A percentile compares a stretch with the other conserved stretches of the same genome.
These are phyloP conservation scores for Lecanicillium sp. DNA, from an alignment of 2,329 filamentous ascomycete species.

Conservation along the genomic window DNA sequence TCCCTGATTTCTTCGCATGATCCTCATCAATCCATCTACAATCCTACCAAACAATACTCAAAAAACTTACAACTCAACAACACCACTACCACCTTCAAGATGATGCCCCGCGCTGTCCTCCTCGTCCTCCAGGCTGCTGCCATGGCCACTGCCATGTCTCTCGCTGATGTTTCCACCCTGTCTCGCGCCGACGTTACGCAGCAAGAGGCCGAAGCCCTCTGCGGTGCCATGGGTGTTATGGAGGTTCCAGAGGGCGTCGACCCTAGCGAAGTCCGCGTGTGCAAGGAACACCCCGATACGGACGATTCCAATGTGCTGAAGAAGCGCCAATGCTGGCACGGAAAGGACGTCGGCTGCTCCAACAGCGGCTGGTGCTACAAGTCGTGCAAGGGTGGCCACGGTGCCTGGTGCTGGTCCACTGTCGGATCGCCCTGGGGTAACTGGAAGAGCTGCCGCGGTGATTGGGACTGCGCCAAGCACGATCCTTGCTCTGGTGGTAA, in stretches of 20 bases:
- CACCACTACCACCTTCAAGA: too few species aligned
- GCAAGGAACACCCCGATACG: not conserved
- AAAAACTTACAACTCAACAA: too few species aligned
- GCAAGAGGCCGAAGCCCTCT: not conserved
- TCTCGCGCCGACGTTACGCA: not conserved
- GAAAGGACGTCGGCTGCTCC: not conserved
- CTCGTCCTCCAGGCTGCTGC: not conserved
- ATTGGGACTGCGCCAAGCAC: not conserved
- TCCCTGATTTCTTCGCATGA: too few species aligned
- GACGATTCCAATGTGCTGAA: not conserved
- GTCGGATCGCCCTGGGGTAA: not conserved
- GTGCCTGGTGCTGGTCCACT: constrained; percentile 4
- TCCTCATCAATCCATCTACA: too few species aligned
- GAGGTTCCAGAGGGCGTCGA: not conserved
- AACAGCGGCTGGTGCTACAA: not conserved
- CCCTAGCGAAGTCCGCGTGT: not conserved
- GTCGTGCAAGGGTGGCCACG: not conserved
- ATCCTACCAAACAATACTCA: too few species aligned
- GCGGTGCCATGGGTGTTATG: constrained; percentile 3
- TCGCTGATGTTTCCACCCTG: not conserved
- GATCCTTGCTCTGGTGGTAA: not conserved
- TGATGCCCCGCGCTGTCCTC: not conserved
- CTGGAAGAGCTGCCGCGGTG: not conserved
- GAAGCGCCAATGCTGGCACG: constrained; percentile 2
- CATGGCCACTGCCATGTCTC: not conserved